phyloP scores from a whole-genome alignment of 73 alveolate species.

The Blepharisma stoltei region DNA sequence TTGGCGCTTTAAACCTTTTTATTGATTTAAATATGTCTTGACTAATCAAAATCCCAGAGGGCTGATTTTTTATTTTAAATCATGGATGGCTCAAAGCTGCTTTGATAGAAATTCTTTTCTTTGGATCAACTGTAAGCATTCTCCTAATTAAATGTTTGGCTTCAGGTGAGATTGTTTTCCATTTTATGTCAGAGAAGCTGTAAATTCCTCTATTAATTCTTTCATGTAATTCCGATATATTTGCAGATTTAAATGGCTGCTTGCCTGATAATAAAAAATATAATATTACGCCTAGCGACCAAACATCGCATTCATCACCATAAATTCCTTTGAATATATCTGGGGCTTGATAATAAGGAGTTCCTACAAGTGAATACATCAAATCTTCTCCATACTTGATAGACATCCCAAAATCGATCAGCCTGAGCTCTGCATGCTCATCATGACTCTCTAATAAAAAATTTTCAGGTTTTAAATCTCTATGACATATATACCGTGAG shows the following conservation, averaged over 20 bases:
- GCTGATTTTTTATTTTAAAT: no score
- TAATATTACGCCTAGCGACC: slow-evolving; percentile 50
- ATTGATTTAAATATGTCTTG: not conserved
- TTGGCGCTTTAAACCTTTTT: slow-evolving; percentile 19
- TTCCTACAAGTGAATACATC: slow-evolving; percentile 29
- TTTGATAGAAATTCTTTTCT: no score
- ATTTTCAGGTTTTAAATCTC: slow-evolving; percentile 44
- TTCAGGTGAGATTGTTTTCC: no score
- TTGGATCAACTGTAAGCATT: no score
- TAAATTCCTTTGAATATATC: slow-evolving; percentile 37
- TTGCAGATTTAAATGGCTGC: slow-evolving; percentile 39
- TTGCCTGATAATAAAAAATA: slow-evolving; percentile 45
- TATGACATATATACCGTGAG: no score
- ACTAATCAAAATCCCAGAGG: not conserved
- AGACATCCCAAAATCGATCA: slow-evolving; percentile 24
- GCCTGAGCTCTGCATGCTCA: slow-evolving; percentile 18
- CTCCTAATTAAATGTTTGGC: no score
- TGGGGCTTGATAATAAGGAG: slow-evolving; percentile 35
- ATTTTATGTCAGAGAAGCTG: not conserved
- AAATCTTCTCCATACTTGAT: slow-evolving; percentile 12
- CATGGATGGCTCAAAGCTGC: no score
- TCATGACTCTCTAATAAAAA: not conserved
- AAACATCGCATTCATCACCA: slow-evolving; percentile 33
- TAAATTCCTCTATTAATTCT: not conserved
- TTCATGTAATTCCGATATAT: not conserved